Evolutionary conservation across 1,139 yeast species (phyloP).

Genomic region (Geotrichum macrosporum): DNA sequence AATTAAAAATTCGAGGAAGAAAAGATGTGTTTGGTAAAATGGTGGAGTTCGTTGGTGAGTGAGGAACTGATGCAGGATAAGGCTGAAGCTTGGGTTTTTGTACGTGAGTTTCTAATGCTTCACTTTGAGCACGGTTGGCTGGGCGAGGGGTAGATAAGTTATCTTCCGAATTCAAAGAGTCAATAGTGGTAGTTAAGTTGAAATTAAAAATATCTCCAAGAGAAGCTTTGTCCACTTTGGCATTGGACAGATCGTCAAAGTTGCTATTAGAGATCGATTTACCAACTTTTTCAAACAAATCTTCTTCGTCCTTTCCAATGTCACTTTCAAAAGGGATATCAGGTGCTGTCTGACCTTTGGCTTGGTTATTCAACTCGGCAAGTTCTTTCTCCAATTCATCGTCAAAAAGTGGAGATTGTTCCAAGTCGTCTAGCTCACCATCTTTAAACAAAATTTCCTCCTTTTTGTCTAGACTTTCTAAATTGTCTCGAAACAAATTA

Average conservation of each 20-base stretch:
- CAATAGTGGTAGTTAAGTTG: background rate
- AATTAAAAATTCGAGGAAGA: constrained; percentile 5
- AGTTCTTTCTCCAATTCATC: background rate
- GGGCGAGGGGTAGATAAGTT: constrained; percentile 3
- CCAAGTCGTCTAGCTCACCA: background rate
- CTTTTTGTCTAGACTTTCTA: background rate
- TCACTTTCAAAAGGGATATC: background rate
- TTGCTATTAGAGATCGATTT: background rate
- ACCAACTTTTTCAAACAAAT: background rate
- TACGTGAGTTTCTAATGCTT: constrained; percentile 12
- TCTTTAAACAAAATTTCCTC: background rate
- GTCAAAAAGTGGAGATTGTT: background rate
- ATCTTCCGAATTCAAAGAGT: background rate
- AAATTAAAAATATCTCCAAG: background rate
- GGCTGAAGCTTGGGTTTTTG: constrained; percentile 10
- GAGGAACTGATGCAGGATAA: constrained; percentile 20
- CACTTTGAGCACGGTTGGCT: constrained; percentile 16
- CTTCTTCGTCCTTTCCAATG: background rate
- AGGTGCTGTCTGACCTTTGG: too few relatives aligned
- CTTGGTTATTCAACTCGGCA: background rate
- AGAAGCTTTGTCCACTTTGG: background rate
- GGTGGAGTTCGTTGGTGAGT: constrained; percentile 11
- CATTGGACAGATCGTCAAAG: background rate
- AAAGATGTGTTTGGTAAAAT: constrained; percentile 1
- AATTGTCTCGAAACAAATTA: background rate